Percentiles rank a stretch among this genome's conserved stretches.
Evolutionary conservation across 2,329 filamentous ascomycete species (phyloP).

Genomic region (Cercospora zeae-maydis): DNA sequence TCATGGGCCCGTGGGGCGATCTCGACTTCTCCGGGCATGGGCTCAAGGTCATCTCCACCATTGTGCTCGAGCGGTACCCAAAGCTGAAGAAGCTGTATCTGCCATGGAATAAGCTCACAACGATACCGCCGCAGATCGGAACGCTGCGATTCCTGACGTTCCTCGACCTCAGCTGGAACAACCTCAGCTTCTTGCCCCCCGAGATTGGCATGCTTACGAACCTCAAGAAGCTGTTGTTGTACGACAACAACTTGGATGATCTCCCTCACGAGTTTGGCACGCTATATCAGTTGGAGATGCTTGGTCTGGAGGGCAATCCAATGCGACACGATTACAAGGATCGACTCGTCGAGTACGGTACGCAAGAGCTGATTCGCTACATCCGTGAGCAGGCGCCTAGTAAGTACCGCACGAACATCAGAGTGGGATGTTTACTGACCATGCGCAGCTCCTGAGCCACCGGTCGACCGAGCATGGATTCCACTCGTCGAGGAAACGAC

Average conservation of each 20-base stretch:
- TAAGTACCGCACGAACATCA: conserved; percentile 47
- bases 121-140: conserved; percentile 77
- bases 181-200: conserved; percentile 73
- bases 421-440: conserved; percentile 6
- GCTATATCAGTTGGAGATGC: conserved; percentile 78
- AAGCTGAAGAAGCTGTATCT: conserved; percentile 92
- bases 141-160: conserved; percentile 75
- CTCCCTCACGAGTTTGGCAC: conserved; percentile 86
- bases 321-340: conserved; percentile 69
- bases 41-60: conserved; percentile 72
- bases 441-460: conserved; percentile 67
- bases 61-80: conserved; percentile 74
- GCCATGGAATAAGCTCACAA: conserved; percentile 83
- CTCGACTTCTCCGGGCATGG: conserved; percentile 96
- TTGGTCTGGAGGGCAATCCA: conserved; percentile 91
- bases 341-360: conserved; percentile 82
- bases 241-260: conserved; percentile 81
- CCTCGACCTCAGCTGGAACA: conserved; percentile 85
- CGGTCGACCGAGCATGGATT: conserved; percentile 71
- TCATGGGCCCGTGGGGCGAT: conserved; percentile 72
- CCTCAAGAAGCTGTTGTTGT: conserved; percentile 77
- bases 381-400: conserved; percentile 81
- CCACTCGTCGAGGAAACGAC: conserved; percentile 59
- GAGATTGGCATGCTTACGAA: conserved; percentile 98
- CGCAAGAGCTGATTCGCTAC: conserved; percentile 75